Percentiles rank a stretch among this genome's conserved stretches.
Conservation (phyloP, 2,329 filamentous ascomycete species). For the Alternaria sp. region DNA sequence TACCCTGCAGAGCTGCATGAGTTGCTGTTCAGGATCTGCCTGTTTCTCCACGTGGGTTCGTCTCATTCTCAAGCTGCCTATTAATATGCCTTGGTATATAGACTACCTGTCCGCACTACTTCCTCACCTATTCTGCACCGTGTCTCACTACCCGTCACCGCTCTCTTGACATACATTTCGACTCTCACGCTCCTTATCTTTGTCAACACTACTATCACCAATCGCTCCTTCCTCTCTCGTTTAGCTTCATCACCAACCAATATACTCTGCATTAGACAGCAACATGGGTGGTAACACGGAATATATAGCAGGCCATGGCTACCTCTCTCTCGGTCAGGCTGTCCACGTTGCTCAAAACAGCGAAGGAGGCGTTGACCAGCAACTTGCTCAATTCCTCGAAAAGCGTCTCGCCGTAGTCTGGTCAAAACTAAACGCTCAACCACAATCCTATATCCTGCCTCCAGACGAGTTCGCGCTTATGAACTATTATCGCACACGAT, state of each 20-base stretch:
- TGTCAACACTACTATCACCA: slow-evolving; percentile 17
- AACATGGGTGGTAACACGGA: slow-evolving; percentile 55
- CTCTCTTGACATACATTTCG: slow-evolving; percentile 13
- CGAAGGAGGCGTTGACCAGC: slow-evolving; percentile 71
- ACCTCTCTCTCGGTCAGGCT: slow-evolving; percentile 68
- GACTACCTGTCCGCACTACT: slow-evolving; percentile 34
- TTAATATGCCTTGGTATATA: slow-evolving; percentile 45
- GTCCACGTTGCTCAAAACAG: slow-evolving; percentile 80
- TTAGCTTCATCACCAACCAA: slow-evolving; percentile 36
- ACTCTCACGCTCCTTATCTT: slow-evolving; percentile 23
- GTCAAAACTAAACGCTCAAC: slow-evolving; percentile 70
- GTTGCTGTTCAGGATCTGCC: slow-evolving; percentile 45
- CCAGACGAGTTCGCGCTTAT: slow-evolving; percentile 84
- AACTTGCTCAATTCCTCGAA: slow-evolving; percentile 72
- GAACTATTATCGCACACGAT: slow-evolving; percentile 81
- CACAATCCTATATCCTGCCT: slow-evolving; percentile 76
- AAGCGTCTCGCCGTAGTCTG: slow-evolving; percentile 67
- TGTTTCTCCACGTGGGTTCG: slow-evolving; percentile 48
- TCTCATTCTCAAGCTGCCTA: slow-evolving; percentile 40
- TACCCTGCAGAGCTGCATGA: slow-evolving; percentile 48
- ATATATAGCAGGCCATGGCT: slow-evolving; percentile 52
- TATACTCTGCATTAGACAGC: slow-evolving; percentile 32
- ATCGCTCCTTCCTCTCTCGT: slow-evolving; percentile 35
- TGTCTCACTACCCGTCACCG: slow-evolving; percentile 21
- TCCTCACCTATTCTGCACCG: slow-evolving; percentile 22